Percentiles rank a stretch among this genome's conserved stretches.
Conservation (phyloP, 1,284 basidiomycete species). For the Apiotrichum sp. region DNA sequence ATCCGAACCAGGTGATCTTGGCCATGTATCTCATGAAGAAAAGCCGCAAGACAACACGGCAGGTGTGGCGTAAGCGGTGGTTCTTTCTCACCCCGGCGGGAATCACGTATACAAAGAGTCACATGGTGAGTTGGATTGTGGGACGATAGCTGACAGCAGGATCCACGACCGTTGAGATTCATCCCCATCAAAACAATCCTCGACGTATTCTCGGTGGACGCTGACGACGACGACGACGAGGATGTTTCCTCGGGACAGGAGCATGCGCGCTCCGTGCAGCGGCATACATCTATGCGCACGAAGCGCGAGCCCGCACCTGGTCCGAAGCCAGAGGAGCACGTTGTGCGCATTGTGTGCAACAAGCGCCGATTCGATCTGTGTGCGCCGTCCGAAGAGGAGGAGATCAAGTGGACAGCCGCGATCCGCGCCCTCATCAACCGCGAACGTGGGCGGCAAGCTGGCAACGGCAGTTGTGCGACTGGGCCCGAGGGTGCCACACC, state of each 20-base stretch:
- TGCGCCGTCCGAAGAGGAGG: constrained; percentile 94
- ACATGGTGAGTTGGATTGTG: constrained; percentile 60
- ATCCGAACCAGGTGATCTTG: constrained; percentile 65
- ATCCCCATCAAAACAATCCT: constrained; percentile 80
- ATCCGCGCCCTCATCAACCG: constrained; percentile 72
- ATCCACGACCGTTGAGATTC: constrained; percentile 75
- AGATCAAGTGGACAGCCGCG: constrained; percentile 96
- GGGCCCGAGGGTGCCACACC: background rate
- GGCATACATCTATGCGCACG: constrained; percentile 2
- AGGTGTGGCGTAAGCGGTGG: constrained; percentile 93
- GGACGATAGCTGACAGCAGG: constrained; percentile 51
- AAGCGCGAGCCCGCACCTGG: background rate
- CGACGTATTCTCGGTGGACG: constrained; percentile 70
- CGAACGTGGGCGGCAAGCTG: constrained; percentile 23
- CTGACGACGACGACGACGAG: constrained; percentile 17
- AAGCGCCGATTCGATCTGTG: constrained; percentile 83
- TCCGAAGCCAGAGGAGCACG: constrained; percentile 49
- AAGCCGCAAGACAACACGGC: constrained; percentile 75
- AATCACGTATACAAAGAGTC: constrained; percentile 73
- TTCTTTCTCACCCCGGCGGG: constrained; percentile 77
- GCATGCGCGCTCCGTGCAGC: background rate
- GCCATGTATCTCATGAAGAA: constrained; percentile 90
- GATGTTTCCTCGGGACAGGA: constrained; percentile 8
- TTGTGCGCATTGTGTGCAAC: constrained; percentile 94
- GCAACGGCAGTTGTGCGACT: background rate